Percentiles rank a stretch among this genome's conserved stretches.
Conservation (phyloP, 495 filamentous ascomycete genomes). For the Apodospora peruviana region DNA sequence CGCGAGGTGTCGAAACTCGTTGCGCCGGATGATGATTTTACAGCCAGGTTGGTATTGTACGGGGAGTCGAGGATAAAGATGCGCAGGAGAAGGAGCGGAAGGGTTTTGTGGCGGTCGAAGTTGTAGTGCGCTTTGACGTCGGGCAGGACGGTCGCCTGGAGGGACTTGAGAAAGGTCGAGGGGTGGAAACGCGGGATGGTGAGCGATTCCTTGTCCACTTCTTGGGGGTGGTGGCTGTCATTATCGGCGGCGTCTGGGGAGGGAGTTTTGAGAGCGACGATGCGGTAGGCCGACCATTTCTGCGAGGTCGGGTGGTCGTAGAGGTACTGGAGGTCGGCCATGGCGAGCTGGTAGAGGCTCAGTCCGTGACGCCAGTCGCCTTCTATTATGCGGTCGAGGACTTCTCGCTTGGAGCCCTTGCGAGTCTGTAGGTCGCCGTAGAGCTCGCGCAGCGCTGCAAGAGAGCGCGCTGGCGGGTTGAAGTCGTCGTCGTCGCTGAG, state of each 20-base stretch:
- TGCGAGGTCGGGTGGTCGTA: constrained; percentile 66
- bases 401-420: constrained; percentile 67
- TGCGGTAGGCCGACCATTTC: constrained; percentile 69
- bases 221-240: constrained; percentile 8
- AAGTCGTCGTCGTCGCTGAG: constrained; percentile 46
- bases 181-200: constrained; percentile 69
- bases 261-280: constrained; percentile 37
- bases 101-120: constrained; percentile 54
- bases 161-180: constrained; percentile 62
- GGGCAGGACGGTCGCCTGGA: constrained; percentile 66
- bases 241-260: constrained; percentile 27
- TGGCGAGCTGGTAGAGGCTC: constrained; percentile 71
- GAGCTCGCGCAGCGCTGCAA: constrained; percentile 55
- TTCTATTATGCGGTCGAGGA: constrained; percentile 69
- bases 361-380: constrained; percentile 80
- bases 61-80: constrained; percentile 70
- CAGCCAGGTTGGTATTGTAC: constrained; percentile 52
- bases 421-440: constrained; percentile 50
- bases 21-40: constrained; percentile 19
- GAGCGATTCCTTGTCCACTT: constrained; percentile 37
- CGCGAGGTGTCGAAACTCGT: constrained; percentile 50
- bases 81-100: constrained; percentile 66
- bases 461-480: constrained; percentile 56
- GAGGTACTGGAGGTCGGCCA: constrained; percentile 73
- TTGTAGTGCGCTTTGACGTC: constrained; percentile 78